Conservation (phyloP, 1,284 basidiomycete species). For the Neonothopanus nambi region DNA sequence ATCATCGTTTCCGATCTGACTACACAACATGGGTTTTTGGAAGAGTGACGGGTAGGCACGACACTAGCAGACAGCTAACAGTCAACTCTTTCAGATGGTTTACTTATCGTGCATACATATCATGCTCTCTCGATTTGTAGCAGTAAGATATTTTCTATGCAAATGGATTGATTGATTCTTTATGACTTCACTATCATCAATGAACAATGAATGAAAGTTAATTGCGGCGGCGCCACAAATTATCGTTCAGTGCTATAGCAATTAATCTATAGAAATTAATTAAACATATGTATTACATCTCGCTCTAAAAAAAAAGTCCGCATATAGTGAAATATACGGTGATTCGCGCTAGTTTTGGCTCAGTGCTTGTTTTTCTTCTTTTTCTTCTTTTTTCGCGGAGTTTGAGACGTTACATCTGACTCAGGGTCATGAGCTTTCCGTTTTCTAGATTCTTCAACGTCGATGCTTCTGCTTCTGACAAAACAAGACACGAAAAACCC, state of each 20-base stretch:
- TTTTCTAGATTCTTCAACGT: not conserved
- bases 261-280: not conserved
- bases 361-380: slow-evolving; percentile 13
- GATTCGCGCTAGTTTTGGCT: slow-evolving; percentile 1
- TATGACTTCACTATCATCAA: not conserved
- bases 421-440: slow-evolving; percentile 16
- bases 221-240: not conserved
- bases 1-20: no score
- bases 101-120: not conserved
- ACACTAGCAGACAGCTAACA: slow-evolving; percentile 6
- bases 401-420: not conserved
- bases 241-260: not conserved
- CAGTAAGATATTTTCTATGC: not conserved
- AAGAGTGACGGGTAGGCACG: not conserved
- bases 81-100: not conserved
- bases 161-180: not conserved
- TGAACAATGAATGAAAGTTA: not conserved
- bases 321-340: no score
- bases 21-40: not conserved
- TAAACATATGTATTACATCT: no score
- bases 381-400: slow-evolving; percentile 12
- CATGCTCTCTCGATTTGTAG: not conserved
- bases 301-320: no score
- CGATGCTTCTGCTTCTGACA: slow-evolving; percentile 39
- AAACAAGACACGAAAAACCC: slow-evolving; percentile 95